Evolutionary conservation across 2,329 filamentous ascomycete genomes (phyloP), one percentile per base, ranked within the genome.

Genomic region (Cryphonectria carpinicola): DNA sequence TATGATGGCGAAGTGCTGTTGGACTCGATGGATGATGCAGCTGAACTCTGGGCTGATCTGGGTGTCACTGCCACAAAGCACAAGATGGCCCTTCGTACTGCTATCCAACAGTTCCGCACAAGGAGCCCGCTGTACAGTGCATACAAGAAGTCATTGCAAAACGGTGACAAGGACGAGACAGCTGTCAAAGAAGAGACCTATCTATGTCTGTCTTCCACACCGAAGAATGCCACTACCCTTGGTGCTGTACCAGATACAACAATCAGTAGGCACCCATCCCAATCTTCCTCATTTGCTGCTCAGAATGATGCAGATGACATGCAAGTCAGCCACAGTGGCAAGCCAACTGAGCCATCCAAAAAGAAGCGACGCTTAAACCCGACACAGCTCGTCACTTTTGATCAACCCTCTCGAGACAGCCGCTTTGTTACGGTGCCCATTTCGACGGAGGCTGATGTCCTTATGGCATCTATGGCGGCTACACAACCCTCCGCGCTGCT

Each of bases 1-100:
- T 83, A 95, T 6, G 88, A 90, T 68, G 93, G 93, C 1, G 83
- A 88, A 61, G 84, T 86, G 0, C 83, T 95, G 0, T 81, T 95
- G 1, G 88, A 86, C 0, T 85, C 81, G 35, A 82, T 86, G 46
- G 83, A 91, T 14, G 80, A 86, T 32, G 82, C 82, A 54, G 73
- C 83, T 17, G 84, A 89, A 46, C 78, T 89, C 19, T 83, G 83
- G 74, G 72, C 79, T 3, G 86, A 87, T 8, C 82, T 93, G 25
- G 86, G 84, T 1, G 81, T 95, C 68, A 85, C 79, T 54, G 83
- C 85, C 4, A 79, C 89, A 28, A 87, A 87, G 2, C 88, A 91
- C 72, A 87, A 89, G 70, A 82, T 83, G 61, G 86, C 85, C 1
- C 79, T 96, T 2, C 81, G 84, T 19, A 82, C 85, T 71, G 88